Base-by-base conservation (phyloP, 345 rosid genomes). In the Hypericum perforatum region DNA sequence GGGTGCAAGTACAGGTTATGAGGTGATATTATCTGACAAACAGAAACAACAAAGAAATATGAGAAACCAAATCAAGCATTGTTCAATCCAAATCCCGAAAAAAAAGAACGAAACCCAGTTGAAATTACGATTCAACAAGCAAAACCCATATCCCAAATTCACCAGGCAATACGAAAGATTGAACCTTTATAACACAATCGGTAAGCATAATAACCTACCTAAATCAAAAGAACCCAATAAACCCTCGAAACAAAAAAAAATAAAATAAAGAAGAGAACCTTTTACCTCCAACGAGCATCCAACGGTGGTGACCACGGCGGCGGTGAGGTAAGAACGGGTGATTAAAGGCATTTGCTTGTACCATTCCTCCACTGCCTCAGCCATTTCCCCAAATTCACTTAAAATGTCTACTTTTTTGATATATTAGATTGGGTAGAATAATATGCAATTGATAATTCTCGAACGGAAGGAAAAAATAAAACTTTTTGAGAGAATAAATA, bases 361-460 rank as follows among this genome's bases (percentile, higher is more conserved):
- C 99, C 99, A 94, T 70, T 94, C 99, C 64, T 94, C 99, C 39
- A 89, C 89, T 32, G 92, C 99, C 46, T 89, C 95, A 56, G 99
- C 99, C 99, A 94, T 89, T 11, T 48, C 32, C 32, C 32, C 32
- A 22, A 4, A 1, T 22, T 22, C 32, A 22, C 32, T 22, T 22
- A n/a, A n/a, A n/a, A n/a, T n/a, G n/a, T n/a, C n/a, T n/a, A n/a
- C n/a, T n/a, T n/a, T n/a, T n/a, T n/a, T n/a, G n/a, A n/a, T n/a
- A n/a, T n/a, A n/a, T n/a, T n/a, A n/a, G n/a, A n/a, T n/a, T n/a
- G n/a, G n/a, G n/a, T n/a, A n/a, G n/a, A n/a, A n/a, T n/a, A n/a
- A n/a, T n/a, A 22, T 22, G 32, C 32, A 22, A 22, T 22, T 22
- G n/a, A n/a, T n/a, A n/a, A n/a, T n/a, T n/a, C n/a, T 22, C 32